A percentile compares a stretch with the other conserved stretches of the same genome.
These are phyloP conservation scores for Tuctoria greenei DNA, from an alignment of 176 grass and related monocot species.

Conservation along the genomic window DNA sequence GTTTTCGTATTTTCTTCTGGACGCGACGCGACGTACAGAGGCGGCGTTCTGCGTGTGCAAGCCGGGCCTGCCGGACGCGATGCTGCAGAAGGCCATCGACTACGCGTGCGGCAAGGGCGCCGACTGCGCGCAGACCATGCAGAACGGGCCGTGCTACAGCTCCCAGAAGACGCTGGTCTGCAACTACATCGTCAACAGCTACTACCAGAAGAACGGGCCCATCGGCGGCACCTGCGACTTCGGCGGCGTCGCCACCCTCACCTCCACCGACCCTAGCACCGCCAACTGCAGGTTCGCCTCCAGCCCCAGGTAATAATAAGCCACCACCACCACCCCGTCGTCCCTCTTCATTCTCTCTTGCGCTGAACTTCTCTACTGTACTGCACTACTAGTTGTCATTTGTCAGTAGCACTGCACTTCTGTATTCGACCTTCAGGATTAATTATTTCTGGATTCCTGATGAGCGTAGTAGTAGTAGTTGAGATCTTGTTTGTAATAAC, in stretches of 20 bases:
- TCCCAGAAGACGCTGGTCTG: conserved; percentile 52
- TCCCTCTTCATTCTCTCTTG: no score
- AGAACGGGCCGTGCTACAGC: conserved; percentile 48
- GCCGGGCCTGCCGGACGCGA: conserved; percentile 8
- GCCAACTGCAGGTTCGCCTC: conserved; percentile 47
- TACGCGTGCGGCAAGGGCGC: conserved; percentile 83
- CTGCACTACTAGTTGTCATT: no score
- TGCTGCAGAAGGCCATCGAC: conserved; percentile 73
- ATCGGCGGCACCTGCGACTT: conserved; percentile 68
- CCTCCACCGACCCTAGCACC: conserved; percentile 51
- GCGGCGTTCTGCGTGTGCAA: conserved; percentile 76
- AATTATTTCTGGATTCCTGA: not conserved
- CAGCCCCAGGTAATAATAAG: not conserved
- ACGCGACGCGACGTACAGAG: no score
- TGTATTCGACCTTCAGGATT: no score
- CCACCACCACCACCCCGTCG: no score
- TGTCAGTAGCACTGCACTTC: not conserved
- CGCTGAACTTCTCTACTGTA: no score
- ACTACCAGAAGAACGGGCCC: conserved; percentile 63
- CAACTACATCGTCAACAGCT: conserved; percentile 79
- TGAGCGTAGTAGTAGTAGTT: not conserved
- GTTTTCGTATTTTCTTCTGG: no score
- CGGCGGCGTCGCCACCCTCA: conserved; percentile 46
- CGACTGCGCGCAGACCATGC: conserved; percentile 53
- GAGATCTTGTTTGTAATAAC: not conserved